Conservation (phyloP, 352 stramenopile species). For the Aphanomyces stellatus region DNA sequence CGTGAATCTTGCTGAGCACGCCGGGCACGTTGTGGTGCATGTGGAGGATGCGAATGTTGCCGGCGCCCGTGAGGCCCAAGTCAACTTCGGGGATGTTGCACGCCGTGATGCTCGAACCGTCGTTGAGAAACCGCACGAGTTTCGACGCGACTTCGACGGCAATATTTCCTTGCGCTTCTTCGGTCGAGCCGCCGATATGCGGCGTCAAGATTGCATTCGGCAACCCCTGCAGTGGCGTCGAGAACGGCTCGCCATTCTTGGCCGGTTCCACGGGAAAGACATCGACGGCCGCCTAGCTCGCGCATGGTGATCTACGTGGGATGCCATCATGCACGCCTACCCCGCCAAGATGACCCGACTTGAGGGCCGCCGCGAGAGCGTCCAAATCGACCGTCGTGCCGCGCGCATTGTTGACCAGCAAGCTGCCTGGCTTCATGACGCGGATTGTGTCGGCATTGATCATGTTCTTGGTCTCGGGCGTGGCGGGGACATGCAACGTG, state of each 20-base stretch:
- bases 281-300: constrained; percentile 63
- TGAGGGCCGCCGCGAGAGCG: constrained; percentile 84
- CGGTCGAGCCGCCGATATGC: constrained; percentile 93
- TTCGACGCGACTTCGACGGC: constrained; percentile 73
- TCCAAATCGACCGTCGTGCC: constrained; percentile 92
- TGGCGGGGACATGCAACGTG: constrained; percentile 94
- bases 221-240: constrained; percentile 83
- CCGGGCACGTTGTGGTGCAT: constrained; percentile 81
- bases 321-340: too few relatives aligned
- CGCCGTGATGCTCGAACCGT: constrained; percentile 67
- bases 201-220: constrained; percentile 91
- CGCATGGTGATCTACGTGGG: too few relatives aligned
- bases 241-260: constrained; percentile 75
- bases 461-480: constrained; percentile 87
- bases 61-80: constrained; percentile 57
- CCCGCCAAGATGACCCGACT: constrained; percentile 71
- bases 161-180: constrained; percentile 92
- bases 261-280: constrained; percentile 85
- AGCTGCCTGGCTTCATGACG: constrained; percentile 87
- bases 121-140: constrained; percentile 74
- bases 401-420: constrained; percentile 94
- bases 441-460: constrained; percentile 84
- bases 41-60: constrained; percentile 79
- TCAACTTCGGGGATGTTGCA: constrained; percentile 77
- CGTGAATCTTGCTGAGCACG: constrained; percentile 82